These are phyloP conservation scores for Silene conica DNA, from an alignment of 148 eudicot genomes.

Conservation along the genomic window DNA sequence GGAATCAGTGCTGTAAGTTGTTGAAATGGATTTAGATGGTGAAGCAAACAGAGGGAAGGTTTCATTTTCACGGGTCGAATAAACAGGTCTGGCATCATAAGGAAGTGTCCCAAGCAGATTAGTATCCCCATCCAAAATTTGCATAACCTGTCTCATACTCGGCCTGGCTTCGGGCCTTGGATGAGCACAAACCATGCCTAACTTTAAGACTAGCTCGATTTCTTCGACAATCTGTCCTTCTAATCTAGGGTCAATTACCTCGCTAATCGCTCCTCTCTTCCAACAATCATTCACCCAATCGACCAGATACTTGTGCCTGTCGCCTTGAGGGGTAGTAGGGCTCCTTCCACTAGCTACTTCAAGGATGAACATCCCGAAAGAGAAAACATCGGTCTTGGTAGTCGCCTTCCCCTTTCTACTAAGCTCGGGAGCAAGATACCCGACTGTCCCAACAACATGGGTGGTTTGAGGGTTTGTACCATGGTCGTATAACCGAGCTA, in stretches of 20 bases:
- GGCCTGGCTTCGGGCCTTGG: conserved; percentile 31
- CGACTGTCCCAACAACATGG: conserved; percentile 38
- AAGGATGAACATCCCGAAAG: conserved; percentile 34
- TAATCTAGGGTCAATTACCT: conserved; percentile 28
- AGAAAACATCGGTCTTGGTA: conserved; percentile 33
- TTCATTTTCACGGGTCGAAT: neutral
- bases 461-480: conserved; percentile 32
- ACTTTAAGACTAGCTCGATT: conserved; percentile 32
- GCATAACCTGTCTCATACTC: conserved; percentile 39
- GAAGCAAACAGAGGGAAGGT: conserved; percentile 8
- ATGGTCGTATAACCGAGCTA: conserved; percentile 38
- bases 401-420: conserved; percentile 34
- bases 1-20: conserved; percentile 7
- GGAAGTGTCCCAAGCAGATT: conserved; percentile 6
- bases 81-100: neutral
- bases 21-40: conserved; percentile 5
- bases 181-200: conserved; percentile 39
- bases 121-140: conserved; percentile 7
- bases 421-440: conserved; percentile 44
- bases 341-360: conserved; percentile 37
- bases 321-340: conserved; percentile 19
- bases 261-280: conserved; percentile 32
- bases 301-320: conserved; percentile 6
- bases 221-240: conserved; percentile 23
- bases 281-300: conserved; percentile 30